Evolutionary conservation across 805 yeast species (phyloP).

Genomic region (Pichia kluyveri): DNA sequence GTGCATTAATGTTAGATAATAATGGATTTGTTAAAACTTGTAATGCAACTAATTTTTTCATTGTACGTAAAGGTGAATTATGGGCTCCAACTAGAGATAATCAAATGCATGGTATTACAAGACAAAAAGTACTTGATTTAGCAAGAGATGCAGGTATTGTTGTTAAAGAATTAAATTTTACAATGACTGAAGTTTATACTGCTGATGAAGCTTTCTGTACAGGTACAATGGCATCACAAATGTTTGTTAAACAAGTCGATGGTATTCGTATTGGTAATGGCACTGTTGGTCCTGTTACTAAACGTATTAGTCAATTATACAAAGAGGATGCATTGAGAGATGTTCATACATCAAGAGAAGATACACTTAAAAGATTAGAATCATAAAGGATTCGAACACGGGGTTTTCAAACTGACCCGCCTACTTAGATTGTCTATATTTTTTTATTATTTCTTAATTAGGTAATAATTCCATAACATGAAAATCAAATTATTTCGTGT

Average conservation of each 20-base stretch:
- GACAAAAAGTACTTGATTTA: conserved; percentile 3
- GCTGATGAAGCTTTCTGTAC: conserved; percentile 5
- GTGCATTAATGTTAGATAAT: conserved; percentile 3
- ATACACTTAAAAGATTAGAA: neutral
- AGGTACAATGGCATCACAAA: conserved; percentile 4
- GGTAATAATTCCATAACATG: no score
- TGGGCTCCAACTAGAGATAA: conserved; percentile 6
- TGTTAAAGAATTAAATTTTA: conserved; percentile 1
- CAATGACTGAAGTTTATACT: conserved; percentile 1
- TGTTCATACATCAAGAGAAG: neutral
- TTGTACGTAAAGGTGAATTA: conserved; percentile 1
- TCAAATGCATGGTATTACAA: conserved; percentile 4
- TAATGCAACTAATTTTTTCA: conserved; percentile 4
- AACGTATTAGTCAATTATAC: neutral
- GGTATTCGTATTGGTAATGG: conserved; percentile 1
- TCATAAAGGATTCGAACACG: no score
- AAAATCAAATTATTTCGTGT: no score
- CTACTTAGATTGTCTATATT: no score
- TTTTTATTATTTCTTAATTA: no score
- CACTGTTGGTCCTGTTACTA: neutral
- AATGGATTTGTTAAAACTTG: conserved; percentile 3
- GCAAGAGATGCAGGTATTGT: neutral
- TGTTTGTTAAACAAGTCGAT: conserved; percentile 1
- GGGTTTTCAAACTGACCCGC: no score
- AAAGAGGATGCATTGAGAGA: neutral